These are phyloP conservation scores for Bryoglossum gracile DNA, from an alignment of 495 filamentous ascomycete genomes.

Conservation along the genomic window DNA sequence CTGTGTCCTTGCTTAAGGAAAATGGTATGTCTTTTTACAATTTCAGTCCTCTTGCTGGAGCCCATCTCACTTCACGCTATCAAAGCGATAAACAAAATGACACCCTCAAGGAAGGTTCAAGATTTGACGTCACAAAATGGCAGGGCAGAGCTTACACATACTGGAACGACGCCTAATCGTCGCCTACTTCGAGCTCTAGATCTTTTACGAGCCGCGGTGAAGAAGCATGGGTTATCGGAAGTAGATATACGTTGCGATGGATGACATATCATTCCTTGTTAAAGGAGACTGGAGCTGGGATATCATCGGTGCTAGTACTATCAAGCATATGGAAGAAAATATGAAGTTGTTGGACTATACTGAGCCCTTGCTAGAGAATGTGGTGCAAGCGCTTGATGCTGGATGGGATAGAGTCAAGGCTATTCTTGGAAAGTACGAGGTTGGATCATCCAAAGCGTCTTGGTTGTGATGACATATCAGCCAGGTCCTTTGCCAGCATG, in stretches of 20 bases:
- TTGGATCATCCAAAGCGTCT: too few relatives aligned
- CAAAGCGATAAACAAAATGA: conserved; percentile 33
- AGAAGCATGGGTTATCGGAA: background rate
- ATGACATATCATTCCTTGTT: background rate
- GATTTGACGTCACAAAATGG: conserved; percentile 45
- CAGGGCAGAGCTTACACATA: conserved; percentile 1
- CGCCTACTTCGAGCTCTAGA: background rate
- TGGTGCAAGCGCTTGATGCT: background rate
- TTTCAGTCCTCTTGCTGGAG: conserved; percentile 47
- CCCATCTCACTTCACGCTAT: conserved; percentile 38
- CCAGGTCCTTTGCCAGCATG: too few relatives aligned
- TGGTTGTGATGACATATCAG: too few relatives aligned
- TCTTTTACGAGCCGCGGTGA: background rate
- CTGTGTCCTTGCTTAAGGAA: conserved; percentile 44
- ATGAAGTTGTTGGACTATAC: conserved; percentile 8
- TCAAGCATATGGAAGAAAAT: background rate
- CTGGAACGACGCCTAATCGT: background rate
- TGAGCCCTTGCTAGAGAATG: background rate
- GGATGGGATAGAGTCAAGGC: background rate
- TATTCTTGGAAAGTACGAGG: background rate
- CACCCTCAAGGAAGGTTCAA: conserved; percentile 48
- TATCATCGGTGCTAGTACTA: background rate
- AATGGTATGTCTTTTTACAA: conserved; percentile 44
- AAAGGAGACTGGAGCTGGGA: background rate
- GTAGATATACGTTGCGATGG: background rate